Evolutionary conservation across 805 yeast genomes (phyloP).

Genomic region (Metschnikowia hibisci): DNA sequence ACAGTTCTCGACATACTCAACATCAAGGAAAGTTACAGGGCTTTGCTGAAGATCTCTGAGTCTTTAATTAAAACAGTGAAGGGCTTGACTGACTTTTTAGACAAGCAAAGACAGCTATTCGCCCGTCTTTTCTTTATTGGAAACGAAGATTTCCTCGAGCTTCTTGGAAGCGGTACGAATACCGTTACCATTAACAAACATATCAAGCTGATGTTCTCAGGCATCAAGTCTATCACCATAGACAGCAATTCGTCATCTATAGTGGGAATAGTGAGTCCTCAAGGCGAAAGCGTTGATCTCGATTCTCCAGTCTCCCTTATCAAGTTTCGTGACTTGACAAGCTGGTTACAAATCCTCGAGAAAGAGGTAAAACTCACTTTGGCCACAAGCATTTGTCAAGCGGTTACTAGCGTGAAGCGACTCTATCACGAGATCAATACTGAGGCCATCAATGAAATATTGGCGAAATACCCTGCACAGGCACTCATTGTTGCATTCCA

Average conservation of each 20-base stretch:
- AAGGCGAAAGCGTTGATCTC: conserved; percentile 56
- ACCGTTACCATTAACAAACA: conserved; percentile 50
- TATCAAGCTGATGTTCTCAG: conserved; percentile 68
- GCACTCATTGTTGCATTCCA: conserved; percentile 52
- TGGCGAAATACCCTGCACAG: conserved; percentile 52
- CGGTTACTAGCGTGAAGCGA: conserved; percentile 22
- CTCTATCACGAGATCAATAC: neutral
- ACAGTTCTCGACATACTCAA: conserved; percentile 53
- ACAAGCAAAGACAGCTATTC: conserved; percentile 68
- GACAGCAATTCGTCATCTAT: conserved; percentile 35
- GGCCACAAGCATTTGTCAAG: conserved; percentile 26
- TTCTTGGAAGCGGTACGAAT: conserved; percentile 64
- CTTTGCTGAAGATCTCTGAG: conserved; percentile 50
- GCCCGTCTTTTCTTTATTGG: conserved; percentile 87
- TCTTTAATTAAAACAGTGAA: conserved; percentile 56
- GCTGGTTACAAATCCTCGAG: conserved; percentile 64
- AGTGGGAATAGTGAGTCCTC: conserved; percentile 52
- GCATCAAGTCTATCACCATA: conserved; percentile 44
- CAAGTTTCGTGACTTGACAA: conserved; percentile 44
- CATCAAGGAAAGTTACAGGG: conserved; percentile 44
- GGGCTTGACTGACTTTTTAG: conserved; percentile 74
- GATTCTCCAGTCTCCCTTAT: conserved; percentile 40
- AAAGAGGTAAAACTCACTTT: conserved; percentile 47
- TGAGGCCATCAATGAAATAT: conserved; percentile 21
- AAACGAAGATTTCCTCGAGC: conserved; percentile 81